phyloP scores from a whole-genome alignment of 176 grass and related monocot species.

The Carex myosuroides region DNA sequence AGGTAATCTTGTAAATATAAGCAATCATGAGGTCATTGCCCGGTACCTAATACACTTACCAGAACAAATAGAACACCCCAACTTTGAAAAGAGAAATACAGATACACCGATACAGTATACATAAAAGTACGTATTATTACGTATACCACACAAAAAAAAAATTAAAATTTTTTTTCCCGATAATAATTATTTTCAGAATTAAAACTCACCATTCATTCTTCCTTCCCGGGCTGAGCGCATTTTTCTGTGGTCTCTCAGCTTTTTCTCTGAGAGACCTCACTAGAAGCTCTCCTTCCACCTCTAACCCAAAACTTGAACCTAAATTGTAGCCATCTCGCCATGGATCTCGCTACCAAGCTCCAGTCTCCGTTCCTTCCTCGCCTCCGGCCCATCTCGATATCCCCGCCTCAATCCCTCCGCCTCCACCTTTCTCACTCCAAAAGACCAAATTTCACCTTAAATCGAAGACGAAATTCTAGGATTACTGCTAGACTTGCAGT shows the following conservation, averaged over 20 bases:
- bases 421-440: not conserved
- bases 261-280: constrained; percentile 8
- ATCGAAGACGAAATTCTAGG: constrained; percentile 21
- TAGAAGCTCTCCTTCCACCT: not conserved
- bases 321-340: not conserved
- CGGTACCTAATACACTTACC: not conserved
- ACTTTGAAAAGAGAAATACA: not conserved
- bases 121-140: not conserved
- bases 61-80: not conserved
- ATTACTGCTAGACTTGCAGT: constrained; percentile 28
- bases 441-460: not conserved
- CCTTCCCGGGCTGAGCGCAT: not conserved
- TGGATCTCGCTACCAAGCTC: constrained; percentile 21
- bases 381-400: constrained; percentile 12
- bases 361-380: constrained; percentile 2
- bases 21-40: not conserved
- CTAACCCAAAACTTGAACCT: not conserved
- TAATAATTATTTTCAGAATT: not conserved
- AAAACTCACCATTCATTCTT: not conserved
- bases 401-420: not conserved
- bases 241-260: constrained; percentile 8
- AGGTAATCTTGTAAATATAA: not conserved
- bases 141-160: not conserved
- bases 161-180: not conserved
- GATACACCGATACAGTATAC: not conserved